Evolutionary conservation across 495 filamentous ascomycete genomes (phyloP).

Genomic region (Penicillium nucicola): DNA sequence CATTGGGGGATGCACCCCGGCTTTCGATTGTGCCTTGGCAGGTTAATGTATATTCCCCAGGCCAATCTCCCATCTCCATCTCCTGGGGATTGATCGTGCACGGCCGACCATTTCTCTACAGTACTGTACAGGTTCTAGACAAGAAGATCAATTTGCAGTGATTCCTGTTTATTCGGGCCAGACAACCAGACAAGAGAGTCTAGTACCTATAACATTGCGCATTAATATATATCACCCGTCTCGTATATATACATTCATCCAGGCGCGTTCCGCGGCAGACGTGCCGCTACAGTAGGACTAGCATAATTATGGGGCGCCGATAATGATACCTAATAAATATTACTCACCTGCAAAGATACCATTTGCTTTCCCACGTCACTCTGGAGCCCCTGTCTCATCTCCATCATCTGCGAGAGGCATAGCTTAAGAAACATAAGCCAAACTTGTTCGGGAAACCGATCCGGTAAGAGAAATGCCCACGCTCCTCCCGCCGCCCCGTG

Average conservation of each 20-base stretch:
- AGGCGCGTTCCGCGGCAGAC: slow-evolving; percentile 26
- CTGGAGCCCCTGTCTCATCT: slow-evolving; percentile 4
- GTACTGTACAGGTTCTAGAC: slow-evolving; percentile 7
- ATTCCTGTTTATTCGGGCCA: not conserved
- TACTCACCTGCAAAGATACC: not conserved
- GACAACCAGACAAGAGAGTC: not conserved
- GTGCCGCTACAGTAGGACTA: slow-evolving; percentile 1
- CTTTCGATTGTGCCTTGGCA: slow-evolving; percentile 7
- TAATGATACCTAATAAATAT: slow-evolving; percentile 2
- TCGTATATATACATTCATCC: slow-evolving; percentile 4
- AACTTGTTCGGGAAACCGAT: slow-evolving; percentile 20
- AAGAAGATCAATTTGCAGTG: not conserved
- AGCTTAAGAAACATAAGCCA: slow-evolving; percentile 5
- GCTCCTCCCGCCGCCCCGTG: slow-evolving; percentile 32
- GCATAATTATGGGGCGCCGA: not conserved
- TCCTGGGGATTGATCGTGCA: slow-evolving; percentile 8
- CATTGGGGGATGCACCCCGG: not conserved
- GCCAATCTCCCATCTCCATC: not conserved
- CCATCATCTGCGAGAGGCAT: not conserved
- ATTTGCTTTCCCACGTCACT: not conserved
- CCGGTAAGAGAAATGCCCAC: slow-evolving; percentile 4
- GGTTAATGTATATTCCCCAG: not conserved
- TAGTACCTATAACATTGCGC: not conserved
- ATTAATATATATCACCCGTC: slow-evolving; percentile 1
- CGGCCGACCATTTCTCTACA: not conserved